Base-by-base conservation (phyloP, 805 yeast genomes). In the Candida namnaoensis region DNA sequence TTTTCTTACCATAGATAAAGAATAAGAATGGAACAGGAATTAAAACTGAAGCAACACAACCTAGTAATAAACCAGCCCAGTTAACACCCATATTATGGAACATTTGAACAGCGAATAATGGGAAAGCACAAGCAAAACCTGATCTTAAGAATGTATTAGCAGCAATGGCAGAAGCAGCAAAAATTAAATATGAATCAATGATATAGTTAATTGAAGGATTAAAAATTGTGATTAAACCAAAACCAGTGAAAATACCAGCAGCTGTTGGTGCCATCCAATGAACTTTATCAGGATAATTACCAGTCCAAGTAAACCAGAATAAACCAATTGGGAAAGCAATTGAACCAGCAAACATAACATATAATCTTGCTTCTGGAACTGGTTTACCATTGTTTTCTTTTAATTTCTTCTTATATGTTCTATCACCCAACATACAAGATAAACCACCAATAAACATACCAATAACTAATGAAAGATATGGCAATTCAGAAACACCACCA, bases 291-390 rank as follows among this genome's bases (percentile, higher is more conserved):
- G 75, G 80, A 61, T 80, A 88, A 47, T 76, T 73, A 56, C 95
- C 96, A 9, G 91, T 68, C 96, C 96, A 88, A 43, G 85, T 76
- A 59, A 88, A 70, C 95, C 95, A 84, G 53, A 88, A 70, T 47
- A 88, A 66, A 41, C 96, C 96, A 41, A 77, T 67, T 27, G 95
- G 82, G 66, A 88, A 86, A 8, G 72, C 56, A 41, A 85, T 48
- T 24, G 81, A 79, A 30, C 95, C 90, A 36, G 72, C 61, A 62
- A 86, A 74, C 82, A 88, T 76, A 32, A 90, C 79, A 14, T 80
- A 77, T 43, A 88, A 67, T 61, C 96, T 77, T 32, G 80, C 82
- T 61, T 88, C 96, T 0, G 96, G 95, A 15, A 80, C 74, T 28
- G 79, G 76, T 47, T 64, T 68, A 38, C 80, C 80, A 34, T 72